Percentiles rank a stretch among this genome's conserved stretches.
phyloP scores from a whole-genome alignment of 441 rosid species.

The Adansonia rubrostipa region DNA sequence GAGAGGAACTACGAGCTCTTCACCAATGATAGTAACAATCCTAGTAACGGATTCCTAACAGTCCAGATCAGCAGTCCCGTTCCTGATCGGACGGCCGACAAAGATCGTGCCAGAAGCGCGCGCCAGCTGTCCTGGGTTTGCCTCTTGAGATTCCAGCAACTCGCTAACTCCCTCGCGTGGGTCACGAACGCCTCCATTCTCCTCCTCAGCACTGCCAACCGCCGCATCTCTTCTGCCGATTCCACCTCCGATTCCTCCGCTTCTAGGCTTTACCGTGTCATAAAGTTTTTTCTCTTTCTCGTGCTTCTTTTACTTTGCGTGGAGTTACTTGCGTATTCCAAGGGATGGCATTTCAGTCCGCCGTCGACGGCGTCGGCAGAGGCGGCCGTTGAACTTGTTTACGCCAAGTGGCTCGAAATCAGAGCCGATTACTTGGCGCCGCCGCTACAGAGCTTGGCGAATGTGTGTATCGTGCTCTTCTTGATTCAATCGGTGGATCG shows the following conservation, averaged over 20 bases:
- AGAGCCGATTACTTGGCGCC: slow-evolving; percentile 78
- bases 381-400: slow-evolving; percentile 54
- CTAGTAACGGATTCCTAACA: slow-evolving; percentile 35
- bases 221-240: slow-evolving; percentile 53
- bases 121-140: slow-evolving; percentile 78
- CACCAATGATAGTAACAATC: slow-evolving; percentile 16
- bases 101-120: slow-evolving; percentile 64
- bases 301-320: slow-evolving; percentile 64
- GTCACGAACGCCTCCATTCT: slow-evolving; percentile 44
- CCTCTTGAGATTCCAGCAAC: slow-evolving; percentile 66
- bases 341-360: slow-evolving; percentile 94
- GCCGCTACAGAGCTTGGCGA: slow-evolving; percentile 74
- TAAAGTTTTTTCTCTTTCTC: slow-evolving; percentile 55
- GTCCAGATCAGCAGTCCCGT: slow-evolving; percentile 48
- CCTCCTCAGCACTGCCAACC: slow-evolving; percentile 75
- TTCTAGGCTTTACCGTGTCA: slow-evolving; percentile 60
- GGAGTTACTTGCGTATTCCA: slow-evolving; percentile 77
- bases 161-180: slow-evolving; percentile 54
- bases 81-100: slow-evolving; percentile 43
- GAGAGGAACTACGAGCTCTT: slow-evolving; percentile 40
- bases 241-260: slow-evolving; percentile 46
- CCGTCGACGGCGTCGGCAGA: slow-evolving; percentile 71
- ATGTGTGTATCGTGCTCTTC: slow-evolving; percentile 79
- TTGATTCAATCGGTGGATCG: slow-evolving; percentile 89
- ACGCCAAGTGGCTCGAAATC: slow-evolving; percentile 74